phyloP scores from a whole-genome alignment of 768 basidiomycete species.

The Agaricus blazei region DNA sequence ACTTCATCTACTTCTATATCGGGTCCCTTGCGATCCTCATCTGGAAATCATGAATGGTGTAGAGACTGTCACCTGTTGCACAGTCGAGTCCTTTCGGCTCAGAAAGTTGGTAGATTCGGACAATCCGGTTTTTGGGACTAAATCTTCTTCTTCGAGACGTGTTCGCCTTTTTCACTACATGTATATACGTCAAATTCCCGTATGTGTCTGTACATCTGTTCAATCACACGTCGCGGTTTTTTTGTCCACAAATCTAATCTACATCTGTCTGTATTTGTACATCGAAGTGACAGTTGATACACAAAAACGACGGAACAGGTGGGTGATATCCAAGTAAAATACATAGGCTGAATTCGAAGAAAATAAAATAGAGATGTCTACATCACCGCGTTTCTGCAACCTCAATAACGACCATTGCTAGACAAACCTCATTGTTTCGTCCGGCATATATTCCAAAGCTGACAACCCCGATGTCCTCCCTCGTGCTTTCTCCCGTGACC shows the following conservation, averaged over 20 bases:
- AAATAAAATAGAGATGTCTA: slow-evolving; percentile 1
- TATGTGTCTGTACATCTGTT: slow-evolving; percentile 5
- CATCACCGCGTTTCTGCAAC: slow-evolving; percentile 33
- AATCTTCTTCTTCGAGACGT: neutral
- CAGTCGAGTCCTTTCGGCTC: neutral
- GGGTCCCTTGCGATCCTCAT: slow-evolving; percentile 89
- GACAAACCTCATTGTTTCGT: slow-evolving; percentile 40
- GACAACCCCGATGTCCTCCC: slow-evolving; percentile 47
- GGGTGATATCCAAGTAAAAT: neutral
- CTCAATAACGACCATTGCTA: slow-evolving; percentile 53
- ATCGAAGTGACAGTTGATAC: slow-evolving; percentile 4
- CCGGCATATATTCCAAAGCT: slow-evolving; percentile 51
- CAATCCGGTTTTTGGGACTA: neutral
- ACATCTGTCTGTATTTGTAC: neutral
- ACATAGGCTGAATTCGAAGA: slow-evolving; percentile 12
- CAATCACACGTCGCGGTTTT: slow-evolving; percentile 2
- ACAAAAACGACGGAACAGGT: slow-evolving; percentile 5
- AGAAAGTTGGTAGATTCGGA: neutral
- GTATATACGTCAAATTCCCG: neutral
- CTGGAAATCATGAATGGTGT: slow-evolving; percentile 74
- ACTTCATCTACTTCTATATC: slow-evolving; percentile 99
- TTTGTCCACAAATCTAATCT: slow-evolving; percentile 7
- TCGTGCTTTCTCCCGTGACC: slow-evolving; percentile 47
- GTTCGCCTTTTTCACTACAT: neutral
- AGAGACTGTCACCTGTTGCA: neutral